Evolutionary conservation across 139 green algal genomes (phyloP).

Genomic region (Limnomonas spitsbergensis): DNA sequence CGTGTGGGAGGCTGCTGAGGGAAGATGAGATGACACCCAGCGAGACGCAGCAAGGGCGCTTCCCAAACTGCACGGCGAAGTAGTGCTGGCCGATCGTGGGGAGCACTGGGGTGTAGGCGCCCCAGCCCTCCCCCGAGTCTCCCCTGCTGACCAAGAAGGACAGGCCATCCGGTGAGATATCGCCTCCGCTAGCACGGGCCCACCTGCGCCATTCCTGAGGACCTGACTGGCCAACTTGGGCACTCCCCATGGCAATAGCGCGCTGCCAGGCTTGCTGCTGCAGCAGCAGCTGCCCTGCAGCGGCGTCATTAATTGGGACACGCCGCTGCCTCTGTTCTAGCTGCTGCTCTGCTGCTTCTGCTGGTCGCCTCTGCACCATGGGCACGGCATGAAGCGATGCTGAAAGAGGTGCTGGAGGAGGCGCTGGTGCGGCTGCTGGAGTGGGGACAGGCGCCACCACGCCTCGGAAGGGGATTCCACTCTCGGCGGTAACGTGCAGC

Average conservation of each 20-base stretch:
- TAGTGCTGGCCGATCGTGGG: not conserved
- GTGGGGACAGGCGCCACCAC: not conserved
- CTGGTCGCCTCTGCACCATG: too few species aligned
- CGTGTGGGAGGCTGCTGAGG: not conserved
- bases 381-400: not conserved
- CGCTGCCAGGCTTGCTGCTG: too few species aligned
- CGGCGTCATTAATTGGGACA: too few species aligned
- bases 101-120: not conserved
- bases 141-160: not conserved
- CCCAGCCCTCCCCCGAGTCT: not conserved
- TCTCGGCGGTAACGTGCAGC: not conserved
- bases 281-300: too few species aligned
- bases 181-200: not conserved
- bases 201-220: too few species aligned
- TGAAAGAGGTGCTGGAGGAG: not conserved
- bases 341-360: too few species aligned
- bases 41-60: not conserved
- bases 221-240: not conserved
- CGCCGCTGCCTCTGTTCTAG: too few species aligned
- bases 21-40: not conserved
- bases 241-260: not conserved
- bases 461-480: not conserved
- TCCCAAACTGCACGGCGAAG: not conserved
- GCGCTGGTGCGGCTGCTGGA: not conserved
- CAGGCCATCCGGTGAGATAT: too few species aligned